Evolutionary conservation across 2,329 filamentous ascomycete species (phyloP), one percentile per base, ranked within the genome.

Genomic region (Emericellopsis atlantica): DNA sequence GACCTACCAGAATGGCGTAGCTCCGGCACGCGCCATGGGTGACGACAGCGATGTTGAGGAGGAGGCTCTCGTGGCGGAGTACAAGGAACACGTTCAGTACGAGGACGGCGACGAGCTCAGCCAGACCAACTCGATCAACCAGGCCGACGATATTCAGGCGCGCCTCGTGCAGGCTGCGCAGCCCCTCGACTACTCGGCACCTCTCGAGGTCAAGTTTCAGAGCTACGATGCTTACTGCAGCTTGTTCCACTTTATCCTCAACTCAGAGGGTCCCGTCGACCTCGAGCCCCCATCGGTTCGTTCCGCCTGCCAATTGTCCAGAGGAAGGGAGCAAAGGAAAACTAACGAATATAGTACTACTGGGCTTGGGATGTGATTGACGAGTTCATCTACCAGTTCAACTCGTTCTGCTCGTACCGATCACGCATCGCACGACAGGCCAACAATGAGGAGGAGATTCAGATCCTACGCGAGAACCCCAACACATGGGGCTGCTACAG

Each of bases 311-410:
- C 44, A 35, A 40, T 41, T 15, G 8, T 21, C n/a, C 22, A 6
- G 11, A 36, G 24, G 26, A 32, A 38, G 31, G 9, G 16, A 11
- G 21, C 15, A 37, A n/a, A 5, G 21, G 36, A 14, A 38, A 35
- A 38, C 43, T 48, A 43, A 48, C 43, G 34, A 42, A 41, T 37
- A 36, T 61, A 96, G 87, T 93, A 95, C 70, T 95, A 90, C 72
- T 98, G 92, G 92, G 92, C 92, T 34, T 98, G 92, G 92, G 92
- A 98, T 64, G 90, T 96, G 52, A 95, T 98, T 67, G 92, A 98
- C 65, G 92, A 98, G 67, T 98, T 98, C 72, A 96, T 98, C 69
- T 98, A 98, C 73, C 92, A 98, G 65, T 98, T 98, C 75, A 95
- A 98, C 74, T 93, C 89, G 44, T 98, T 98, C 74, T 96, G 88